Conservation (phyloP, 2,329 filamentous ascomycete genomes). For the Cylindrodendrum hubeiense region DNA sequence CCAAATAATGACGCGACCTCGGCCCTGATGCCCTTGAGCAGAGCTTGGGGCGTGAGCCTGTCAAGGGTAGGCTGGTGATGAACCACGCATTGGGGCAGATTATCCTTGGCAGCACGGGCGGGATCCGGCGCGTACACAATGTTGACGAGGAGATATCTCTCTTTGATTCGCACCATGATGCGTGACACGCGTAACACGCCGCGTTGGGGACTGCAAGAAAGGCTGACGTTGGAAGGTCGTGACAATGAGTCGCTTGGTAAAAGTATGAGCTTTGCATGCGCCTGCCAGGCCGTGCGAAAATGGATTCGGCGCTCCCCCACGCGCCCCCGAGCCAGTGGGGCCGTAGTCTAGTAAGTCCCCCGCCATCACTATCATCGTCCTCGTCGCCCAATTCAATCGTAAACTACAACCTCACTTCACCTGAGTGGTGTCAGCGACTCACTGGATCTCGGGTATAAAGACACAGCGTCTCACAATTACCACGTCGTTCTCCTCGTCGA, state of each 20-base stretch:
- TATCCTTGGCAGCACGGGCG: conserved; percentile 47
- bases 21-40: conserved; percentile 78
- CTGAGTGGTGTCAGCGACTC: not conserved
- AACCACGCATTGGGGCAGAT: conserved; percentile 72
- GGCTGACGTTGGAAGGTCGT: conserved; percentile 1
- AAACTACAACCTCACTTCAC: conserved; percentile 4
- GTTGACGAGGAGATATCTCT: conserved; percentile 94
- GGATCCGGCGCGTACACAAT: conserved; percentile 83
- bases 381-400: not conserved
- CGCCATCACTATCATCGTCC: conserved; percentile 30
- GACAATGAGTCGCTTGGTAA: not conserved
- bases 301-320: conserved; percentile 35
- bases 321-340: conserved; percentile 38
- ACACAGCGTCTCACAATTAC: no score
- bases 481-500: no score
- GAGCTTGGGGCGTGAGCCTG: conserved; percentile 72
- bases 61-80: conserved; percentile 85
- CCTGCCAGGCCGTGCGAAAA: conserved; percentile 10
- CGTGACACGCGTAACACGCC: not conserved
- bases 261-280: conserved; percentile 16
- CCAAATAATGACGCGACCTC: conserved; percentile 83
- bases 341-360: conserved; percentile 30
- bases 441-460: not conserved
- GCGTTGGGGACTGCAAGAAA: not conserved
- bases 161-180: conserved; percentile 93